phyloP scores from a whole-genome alignment of 495 filamentous ascomycete species.

The Trichocladium uniseriatum region DNA sequence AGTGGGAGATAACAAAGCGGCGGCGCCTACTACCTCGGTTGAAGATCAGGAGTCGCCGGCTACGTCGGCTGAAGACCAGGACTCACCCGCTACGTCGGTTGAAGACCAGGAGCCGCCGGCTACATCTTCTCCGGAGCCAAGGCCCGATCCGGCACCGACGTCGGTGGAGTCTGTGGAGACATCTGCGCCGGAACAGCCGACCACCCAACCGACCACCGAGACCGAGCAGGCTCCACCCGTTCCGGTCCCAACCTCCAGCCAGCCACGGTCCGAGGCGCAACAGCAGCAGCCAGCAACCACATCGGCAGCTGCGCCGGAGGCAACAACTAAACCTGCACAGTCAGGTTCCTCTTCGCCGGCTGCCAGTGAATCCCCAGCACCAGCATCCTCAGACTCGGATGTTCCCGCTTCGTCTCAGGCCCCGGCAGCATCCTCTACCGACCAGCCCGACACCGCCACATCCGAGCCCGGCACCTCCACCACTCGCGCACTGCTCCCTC shows the following conservation, averaged over 20 bases:
- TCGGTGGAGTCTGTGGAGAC: slow-evolving; percentile 7
- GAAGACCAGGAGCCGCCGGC: background rate
- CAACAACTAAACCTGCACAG: background rate
- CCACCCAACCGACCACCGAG: background rate
- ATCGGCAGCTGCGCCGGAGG: background rate
- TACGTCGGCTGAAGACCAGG: background rate
- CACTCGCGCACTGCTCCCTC: background rate
- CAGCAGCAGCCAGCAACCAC: slow-evolving; percentile 1
- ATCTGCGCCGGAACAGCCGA: background rate
- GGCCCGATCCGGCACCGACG: slow-evolving; percentile 4
- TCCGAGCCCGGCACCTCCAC: background rate
- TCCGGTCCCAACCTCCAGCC: background rate
- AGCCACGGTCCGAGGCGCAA: background rate
- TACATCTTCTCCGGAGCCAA: background rate
- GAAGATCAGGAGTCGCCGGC: background rate
- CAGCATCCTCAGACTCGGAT: background rate
- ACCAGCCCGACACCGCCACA: background rate
- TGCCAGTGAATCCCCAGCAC: background rate
- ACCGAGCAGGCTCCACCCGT: background rate
- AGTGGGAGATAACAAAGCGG: background rate
- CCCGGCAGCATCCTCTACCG: background rate
- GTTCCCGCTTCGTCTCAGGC: background rate
- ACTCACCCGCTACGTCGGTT: background rate
- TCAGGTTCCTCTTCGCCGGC: background rate
- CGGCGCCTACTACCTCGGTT: background rate